A percentile compares a stretch with the other conserved stretches of the same genome.
These are phyloP conservation scores for Tephrocybe sp. DNA, from an alignment of 768 basidiomycete genomes.

Conservation along the genomic window DNA sequence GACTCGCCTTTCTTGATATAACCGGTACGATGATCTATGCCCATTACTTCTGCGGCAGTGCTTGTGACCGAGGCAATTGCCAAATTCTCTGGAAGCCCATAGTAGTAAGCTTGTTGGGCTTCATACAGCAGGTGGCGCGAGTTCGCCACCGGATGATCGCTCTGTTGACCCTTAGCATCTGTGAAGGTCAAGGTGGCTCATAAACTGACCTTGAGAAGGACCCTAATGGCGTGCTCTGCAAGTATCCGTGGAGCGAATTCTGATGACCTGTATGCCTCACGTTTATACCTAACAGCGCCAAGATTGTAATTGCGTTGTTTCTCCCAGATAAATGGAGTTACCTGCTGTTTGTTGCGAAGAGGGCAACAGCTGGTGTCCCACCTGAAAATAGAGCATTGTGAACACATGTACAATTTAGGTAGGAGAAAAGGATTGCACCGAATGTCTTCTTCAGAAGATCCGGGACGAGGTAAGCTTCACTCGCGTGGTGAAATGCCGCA, in stretches of 20 bases:
- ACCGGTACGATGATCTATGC: conserved; percentile 84
- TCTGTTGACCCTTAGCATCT: conserved; percentile 35
- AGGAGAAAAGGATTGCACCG: conserved; percentile 37
- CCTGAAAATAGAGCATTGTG: conserved; percentile 35
- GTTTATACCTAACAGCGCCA: conserved; percentile 54
- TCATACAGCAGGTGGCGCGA: conserved; percentile 80
- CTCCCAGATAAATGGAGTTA: no score
- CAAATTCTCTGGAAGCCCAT: conserved; percentile 67
- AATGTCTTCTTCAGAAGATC: conserved; percentile 70
- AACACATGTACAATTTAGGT: not conserved
- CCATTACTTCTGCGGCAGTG: conserved; percentile 69
- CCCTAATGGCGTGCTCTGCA: conserved; percentile 61
- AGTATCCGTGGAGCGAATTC: conserved; percentile 81
- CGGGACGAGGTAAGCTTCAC: conserved; percentile 82
- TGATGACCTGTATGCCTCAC: conserved; percentile 79
- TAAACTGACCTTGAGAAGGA: conserved; percentile 68
- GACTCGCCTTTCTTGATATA: conserved; percentile 59
- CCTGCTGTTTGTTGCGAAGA: conserved; percentile 62
- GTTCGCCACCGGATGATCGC: conserved; percentile 65
- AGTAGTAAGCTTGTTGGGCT: conserved; percentile 82
- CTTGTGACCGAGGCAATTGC: conserved; percentile 78
- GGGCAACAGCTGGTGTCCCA: conserved; percentile 68
- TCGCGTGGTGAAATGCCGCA: conserved; percentile 77
- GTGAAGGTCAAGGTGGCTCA: not conserved
- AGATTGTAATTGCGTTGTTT: conserved; percentile 2